Conservation (phyloP, 192 early-diverging fungal species). For the Coemansia sp. region DNA sequence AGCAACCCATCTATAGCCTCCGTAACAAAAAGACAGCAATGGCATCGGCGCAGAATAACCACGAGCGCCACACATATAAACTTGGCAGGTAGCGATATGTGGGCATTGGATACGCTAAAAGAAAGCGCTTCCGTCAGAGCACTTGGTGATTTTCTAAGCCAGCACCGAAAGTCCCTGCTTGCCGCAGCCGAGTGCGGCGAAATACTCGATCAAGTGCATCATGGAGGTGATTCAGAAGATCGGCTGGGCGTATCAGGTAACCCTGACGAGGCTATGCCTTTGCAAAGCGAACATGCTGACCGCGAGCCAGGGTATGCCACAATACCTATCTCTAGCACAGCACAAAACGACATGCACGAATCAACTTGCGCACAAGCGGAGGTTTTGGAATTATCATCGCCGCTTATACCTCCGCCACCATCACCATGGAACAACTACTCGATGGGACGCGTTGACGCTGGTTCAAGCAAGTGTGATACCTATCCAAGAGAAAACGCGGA, state of each 20-base stretch:
- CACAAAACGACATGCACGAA: neutral
- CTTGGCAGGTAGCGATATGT: constrained; percentile 11
- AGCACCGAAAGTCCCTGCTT: constrained; percentile 52
- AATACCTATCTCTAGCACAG: neutral
- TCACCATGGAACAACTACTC: neutral
- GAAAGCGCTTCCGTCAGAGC: constrained; percentile 24
- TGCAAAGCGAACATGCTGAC: neutral
- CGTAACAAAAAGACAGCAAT: neutral
- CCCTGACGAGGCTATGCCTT: neutral
- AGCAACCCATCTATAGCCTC: neutral
- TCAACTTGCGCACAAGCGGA: neutral
- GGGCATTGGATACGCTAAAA: constrained; percentile 15
- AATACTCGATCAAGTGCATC: constrained; percentile 21
- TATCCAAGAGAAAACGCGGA: neutral
- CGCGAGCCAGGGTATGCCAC: neutral
- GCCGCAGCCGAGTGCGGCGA: constrained; percentile 48
- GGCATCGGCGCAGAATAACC: constrained; percentile 15
- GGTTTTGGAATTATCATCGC: neutral
- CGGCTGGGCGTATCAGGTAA: neutral
- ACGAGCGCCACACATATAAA: constrained; percentile 9
- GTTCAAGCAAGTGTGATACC: neutral
- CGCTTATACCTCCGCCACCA: neutral
- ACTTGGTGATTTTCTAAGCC: constrained; percentile 33
- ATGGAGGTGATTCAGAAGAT: neutral
- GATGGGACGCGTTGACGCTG: neutral